These are phyloP conservation scores for Saprolegnia parasitica DNA, from an alignment of 352 stramenopile genomes.

Conservation along the genomic window DNA sequence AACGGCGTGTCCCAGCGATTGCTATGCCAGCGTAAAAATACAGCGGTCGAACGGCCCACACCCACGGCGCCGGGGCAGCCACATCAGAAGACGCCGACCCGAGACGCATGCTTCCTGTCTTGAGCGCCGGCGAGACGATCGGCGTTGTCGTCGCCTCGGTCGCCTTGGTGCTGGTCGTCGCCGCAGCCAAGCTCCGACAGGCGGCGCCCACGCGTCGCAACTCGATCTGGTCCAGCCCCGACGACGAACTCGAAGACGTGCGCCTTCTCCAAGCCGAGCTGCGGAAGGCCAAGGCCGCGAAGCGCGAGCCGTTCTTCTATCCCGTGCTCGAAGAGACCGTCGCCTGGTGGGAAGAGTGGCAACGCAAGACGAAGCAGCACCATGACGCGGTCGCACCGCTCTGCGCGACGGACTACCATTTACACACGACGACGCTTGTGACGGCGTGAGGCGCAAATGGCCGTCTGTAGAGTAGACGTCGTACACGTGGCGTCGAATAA, in stretches of 20 bases:
- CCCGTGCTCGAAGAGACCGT: slow-evolving; percentile 10
- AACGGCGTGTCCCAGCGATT: background rate
- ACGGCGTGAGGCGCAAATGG: background rate
- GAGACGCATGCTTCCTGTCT: background rate
- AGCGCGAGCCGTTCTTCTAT: slow-evolving; percentile 9
- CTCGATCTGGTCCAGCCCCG: slow-evolving; percentile 7
- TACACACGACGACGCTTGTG: background rate
- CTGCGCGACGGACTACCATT: background rate
- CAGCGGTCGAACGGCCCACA: background rate
- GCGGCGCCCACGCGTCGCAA: background rate
- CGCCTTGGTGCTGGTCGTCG: background rate
- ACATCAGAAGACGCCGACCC: background rate
- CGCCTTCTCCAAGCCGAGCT: slow-evolving; percentile 4
- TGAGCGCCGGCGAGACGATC: background rate
- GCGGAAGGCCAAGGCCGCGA: background rate
- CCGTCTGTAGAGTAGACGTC: no score
- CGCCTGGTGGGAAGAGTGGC: slow-evolving; percentile 12
- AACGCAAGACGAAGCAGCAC: slow-evolving; percentile 1
- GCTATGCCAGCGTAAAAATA: background rate
- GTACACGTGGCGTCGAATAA: background rate
- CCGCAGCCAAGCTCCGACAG: background rate
- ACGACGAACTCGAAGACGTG: slow-evolving; percentile 12
- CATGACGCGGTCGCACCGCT: background rate
- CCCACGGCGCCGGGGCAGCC: background rate
- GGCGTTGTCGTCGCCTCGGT: slow-evolving; percentile 1